Conservation (phyloP, 2,329 filamentous ascomycete species). For the Neobulgaria alba region DNA sequence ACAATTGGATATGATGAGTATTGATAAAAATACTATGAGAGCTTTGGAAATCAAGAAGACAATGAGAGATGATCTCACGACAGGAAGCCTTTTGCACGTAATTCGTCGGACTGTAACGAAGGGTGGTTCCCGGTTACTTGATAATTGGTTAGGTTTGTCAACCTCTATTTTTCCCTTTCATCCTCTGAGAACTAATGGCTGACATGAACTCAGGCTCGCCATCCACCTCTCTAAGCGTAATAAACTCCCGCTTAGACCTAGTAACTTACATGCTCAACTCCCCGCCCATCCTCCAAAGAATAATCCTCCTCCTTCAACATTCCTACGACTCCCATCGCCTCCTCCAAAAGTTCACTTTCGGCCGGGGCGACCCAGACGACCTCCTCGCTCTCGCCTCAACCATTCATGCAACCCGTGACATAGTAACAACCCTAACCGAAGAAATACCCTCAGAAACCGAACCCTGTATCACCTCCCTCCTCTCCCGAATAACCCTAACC, state of each 20-base stretch:
- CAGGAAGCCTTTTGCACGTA: slow-evolving; percentile 84
- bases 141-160: slow-evolving; percentile 65
- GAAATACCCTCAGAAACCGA: slow-evolving; percentile 10
- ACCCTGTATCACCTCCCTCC: slow-evolving; percentile 37
- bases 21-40: slow-evolving; percentile 85
- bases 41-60: slow-evolving; percentile 86
- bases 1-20: slow-evolving; percentile 73
- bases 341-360: slow-evolving; percentile 88
- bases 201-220: slow-evolving; percentile 50
- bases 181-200: slow-evolving; percentile 1
- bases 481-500: slow-evolving; percentile 54
- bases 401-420: slow-evolving; percentile 62
- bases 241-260: slow-evolving; percentile 72
- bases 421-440: slow-evolving; percentile 41
- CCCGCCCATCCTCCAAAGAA: slow-evolving; percentile 58
- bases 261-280: slow-evolving; percentile 66
- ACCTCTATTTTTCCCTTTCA: neutral
- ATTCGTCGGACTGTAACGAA: slow-evolving; percentile 85
- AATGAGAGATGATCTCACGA: slow-evolving; percentile 66
- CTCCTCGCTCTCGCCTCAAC: slow-evolving; percentile 76
- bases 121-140: slow-evolving; percentile 76
- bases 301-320: slow-evolving; percentile 59
- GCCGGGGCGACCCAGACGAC: slow-evolving; percentile 86
- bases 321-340: slow-evolving; percentile 83
- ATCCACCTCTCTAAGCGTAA: slow-evolving; percentile 74